A percentile compares a stretch with the other conserved stretches of the same genome.
Conservation (phyloP, 176 grass and related monocot species). For the Bolboschoenus planiculmis region DNA sequence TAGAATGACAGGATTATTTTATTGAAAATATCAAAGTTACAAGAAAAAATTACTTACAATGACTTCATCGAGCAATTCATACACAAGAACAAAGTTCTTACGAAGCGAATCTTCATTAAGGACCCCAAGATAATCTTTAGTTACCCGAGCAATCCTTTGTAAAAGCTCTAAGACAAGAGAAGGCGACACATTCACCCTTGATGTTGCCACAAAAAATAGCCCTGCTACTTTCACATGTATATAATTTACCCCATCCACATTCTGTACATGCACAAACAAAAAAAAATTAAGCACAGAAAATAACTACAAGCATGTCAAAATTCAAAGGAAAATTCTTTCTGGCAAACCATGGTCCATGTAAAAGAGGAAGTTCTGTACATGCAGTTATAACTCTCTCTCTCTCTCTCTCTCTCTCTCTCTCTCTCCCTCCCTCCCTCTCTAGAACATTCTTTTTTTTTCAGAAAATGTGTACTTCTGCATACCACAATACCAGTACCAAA, state of each 20-base stretch:
- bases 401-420: neutral
- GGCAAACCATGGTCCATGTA: neutral
- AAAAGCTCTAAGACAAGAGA: slow-evolving; percentile 95
- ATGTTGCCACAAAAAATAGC: slow-evolving; percentile 95
- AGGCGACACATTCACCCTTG: slow-evolving; percentile 88
- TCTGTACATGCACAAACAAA: slow-evolving; percentile 42
- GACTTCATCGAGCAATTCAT: slow-evolving; percentile 97
- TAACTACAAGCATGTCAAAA: neutral
- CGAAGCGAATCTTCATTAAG: slow-evolving; percentile 91
- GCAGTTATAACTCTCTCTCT: neutral
- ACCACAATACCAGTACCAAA: neutral
- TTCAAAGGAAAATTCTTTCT: neutral
- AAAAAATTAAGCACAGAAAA: neutral
- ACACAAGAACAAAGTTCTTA: slow-evolving; percentile 95
- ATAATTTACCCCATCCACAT: slow-evolving; percentile 97
- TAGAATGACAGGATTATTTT: neutral
- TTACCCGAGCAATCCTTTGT: slow-evolving; percentile 97
- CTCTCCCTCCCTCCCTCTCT: neutral
- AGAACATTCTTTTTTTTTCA: neutral
- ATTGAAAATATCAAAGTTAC: neutral
- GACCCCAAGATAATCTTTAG: slow-evolving; percentile 87
- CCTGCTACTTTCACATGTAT: slow-evolving; percentile 93
- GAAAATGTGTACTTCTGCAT: neutral
- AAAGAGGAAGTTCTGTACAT: neutral
- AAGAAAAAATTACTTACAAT: slow-evolving; percentile 62